phyloP scores from a whole-genome alignment of 305 asterid genomes.

The Ilex paraguariensis region DNA sequence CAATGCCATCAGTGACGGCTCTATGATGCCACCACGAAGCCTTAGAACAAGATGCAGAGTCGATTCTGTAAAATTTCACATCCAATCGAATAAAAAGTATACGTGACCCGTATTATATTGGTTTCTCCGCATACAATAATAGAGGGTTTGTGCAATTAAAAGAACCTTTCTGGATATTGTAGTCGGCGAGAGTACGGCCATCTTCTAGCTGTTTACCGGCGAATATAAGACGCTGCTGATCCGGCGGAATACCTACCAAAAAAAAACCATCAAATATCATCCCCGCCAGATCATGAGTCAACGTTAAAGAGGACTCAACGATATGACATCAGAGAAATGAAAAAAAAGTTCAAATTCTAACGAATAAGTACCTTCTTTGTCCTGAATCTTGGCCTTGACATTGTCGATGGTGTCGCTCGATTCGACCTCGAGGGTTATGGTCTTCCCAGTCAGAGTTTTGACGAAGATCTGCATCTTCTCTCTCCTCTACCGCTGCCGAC shows the following conservation, averaged over 20 bases:
- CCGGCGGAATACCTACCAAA: slow-evolving; percentile 51
- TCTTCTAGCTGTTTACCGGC: slow-evolving; percentile 80
- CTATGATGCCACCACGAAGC: slow-evolving; percentile 74
- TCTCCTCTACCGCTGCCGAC: not conserved
- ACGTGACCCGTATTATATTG: not conserved
- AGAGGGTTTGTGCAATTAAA: not conserved
- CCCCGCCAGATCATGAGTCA: no score
- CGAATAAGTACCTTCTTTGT: slow-evolving; percentile 50
- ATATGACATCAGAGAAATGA: no score
- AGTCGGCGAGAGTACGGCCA: slow-evolving; percentile 72
- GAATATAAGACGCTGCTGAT: slow-evolving; percentile 71
- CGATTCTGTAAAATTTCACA: slow-evolving; percentile 36
- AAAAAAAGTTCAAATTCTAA: not conserved
- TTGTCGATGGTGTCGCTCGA: slow-evolving; percentile 69
- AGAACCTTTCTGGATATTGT: slow-evolving; percentile 64
- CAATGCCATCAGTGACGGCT: slow-evolving; percentile 71
- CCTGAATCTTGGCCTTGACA: slow-evolving; percentile 67
- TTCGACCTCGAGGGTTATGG: slow-evolving; percentile 68
- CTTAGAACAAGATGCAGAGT: slow-evolving; percentile 74
- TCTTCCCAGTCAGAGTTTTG: slow-evolving; percentile 63
- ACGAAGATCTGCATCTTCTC: slow-evolving; percentile 63
- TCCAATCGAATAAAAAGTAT: no score
- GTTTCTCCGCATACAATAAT: not conserved
- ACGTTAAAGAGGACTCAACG: no score
- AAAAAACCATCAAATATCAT: no score